Evolutionary conservation across 2,329 filamentous ascomycete genomes (phyloP), one percentile per base, ranked within the genome.

Genomic region (Myriangium duriaei): DNA sequence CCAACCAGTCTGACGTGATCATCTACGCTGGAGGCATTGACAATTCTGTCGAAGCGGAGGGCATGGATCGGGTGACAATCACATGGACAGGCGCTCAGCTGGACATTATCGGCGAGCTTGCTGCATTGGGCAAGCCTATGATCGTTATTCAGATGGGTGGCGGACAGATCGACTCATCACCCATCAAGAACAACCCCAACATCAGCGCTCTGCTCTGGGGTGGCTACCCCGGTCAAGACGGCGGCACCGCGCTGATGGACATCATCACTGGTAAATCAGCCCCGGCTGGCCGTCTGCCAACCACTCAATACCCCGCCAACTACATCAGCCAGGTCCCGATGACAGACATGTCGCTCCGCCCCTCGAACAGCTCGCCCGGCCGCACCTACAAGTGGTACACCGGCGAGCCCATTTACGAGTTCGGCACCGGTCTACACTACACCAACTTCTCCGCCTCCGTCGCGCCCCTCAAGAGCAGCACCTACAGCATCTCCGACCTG

Each of bases 331-430:
- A 67, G 30, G 62, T 72, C 3, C 62, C 64, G 0, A 69, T 71
- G 59, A 71, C 67, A 1, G 62, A 75, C 44, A 76, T 76, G 71
- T 57, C 58, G 2, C 55, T 77, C 16, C 64, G 69, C 2, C 68
- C 69, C 2, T 59, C 59, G 40, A 47, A 37, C 15, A 51, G 46
- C 11, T 65, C 59, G 30, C 69, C 71, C 0, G 71, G 72, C 11
- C 58, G 71, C 5, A 77, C 73, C 0, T 76, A 77, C 46, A 67
- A 63, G 45, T 77, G 71, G 71, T 76, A 71, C 50, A n/a, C n/a
- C n/a, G 59, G 61, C 4, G 60, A 61, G 19, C 59, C 67, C 0
- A 60, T 72, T 2, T 63, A 67, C 34, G 62, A 63, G 0, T 77
- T 75, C 40, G 73, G 72, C 1, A 61, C 62, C 41, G 73, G 72